phyloP scores from a whole-genome alignment of 2,329 filamentous ascomycete species.

The Neonectria punicea region DNA sequence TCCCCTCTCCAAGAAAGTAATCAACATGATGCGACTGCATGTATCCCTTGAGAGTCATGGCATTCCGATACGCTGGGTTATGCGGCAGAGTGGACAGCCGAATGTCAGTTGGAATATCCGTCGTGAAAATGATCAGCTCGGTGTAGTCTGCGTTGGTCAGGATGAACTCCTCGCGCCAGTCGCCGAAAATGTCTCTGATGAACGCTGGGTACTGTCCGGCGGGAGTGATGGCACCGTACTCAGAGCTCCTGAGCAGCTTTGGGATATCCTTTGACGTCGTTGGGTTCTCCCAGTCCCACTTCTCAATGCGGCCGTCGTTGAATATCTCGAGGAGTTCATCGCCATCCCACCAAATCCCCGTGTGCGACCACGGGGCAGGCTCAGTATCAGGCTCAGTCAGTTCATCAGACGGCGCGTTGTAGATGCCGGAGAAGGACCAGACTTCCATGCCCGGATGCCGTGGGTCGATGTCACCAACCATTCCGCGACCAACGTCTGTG shows the following conservation, averaged over 20 bases:
- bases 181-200: constrained; percentile 34
- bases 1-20: constrained; percentile 35
- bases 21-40: constrained; percentile 37
- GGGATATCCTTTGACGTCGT: constrained; percentile 3
- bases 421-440: too few relatives aligned
- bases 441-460: too few relatives aligned
- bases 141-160: constrained; percentile 26
- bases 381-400: too few relatives aligned
- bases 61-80: constrained; percentile 41
- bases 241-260: not conserved
- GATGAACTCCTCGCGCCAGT: constrained; percentile 39
- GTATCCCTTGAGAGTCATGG: constrained; percentile 40
- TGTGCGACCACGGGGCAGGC: too few relatives aligned
- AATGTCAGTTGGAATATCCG: constrained; percentile 29
- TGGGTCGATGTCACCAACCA: too few relatives aligned
- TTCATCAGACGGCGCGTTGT: too few relatives aligned
- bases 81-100: constrained; percentile 39
- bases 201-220: constrained; percentile 28
- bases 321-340: too few relatives aligned
- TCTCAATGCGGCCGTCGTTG: constrained; percentile 37
- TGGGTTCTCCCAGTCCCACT: constrained; percentile 30
- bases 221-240: constrained; percentile 14
- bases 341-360: too few relatives aligned
- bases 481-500: too few relatives aligned
- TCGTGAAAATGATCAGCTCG: constrained; percentile 38